Evolutionary conservation across 2,329 filamentous ascomycete genomes (phyloP).

Genomic region (Cladosporium oxysporum): DNA sequence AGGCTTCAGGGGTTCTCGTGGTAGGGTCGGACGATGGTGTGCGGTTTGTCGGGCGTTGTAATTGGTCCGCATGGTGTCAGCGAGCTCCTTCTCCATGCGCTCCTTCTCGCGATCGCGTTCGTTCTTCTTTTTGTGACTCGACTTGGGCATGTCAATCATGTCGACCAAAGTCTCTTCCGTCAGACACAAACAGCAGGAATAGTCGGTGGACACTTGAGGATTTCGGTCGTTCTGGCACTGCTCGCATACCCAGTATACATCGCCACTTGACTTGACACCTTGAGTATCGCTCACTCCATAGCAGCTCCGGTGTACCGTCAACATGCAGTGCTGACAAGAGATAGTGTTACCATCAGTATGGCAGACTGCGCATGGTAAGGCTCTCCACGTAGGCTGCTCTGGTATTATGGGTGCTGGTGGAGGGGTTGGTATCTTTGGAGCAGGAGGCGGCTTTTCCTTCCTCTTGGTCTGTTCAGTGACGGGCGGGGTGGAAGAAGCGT

Average conservation of each 20-base stretch:
- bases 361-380: constrained; percentile 85
- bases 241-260: constrained; percentile 87
- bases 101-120: constrained; percentile 92
- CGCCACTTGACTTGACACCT: constrained; percentile 53
- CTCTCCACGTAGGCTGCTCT: constrained; percentile 74
- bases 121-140: constrained; percentile 81
- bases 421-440: constrained; percentile 55
- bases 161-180: constrained; percentile 79
- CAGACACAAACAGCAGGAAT: constrained; percentile 90
- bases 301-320: constrained; percentile 89
- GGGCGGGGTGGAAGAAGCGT: constrained; percentile 17
- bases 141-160: constrained; percentile 78
- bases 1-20: constrained; percentile 87
- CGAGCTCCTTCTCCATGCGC: constrained; percentile 78
- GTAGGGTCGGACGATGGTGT: constrained; percentile 77
- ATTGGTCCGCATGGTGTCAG: constrained; percentile 74
- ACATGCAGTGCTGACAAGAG: constrained; percentile 82
- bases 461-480: constrained; percentile 59
- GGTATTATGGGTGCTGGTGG: constrained; percentile 67
- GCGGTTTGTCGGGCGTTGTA: constrained; percentile 83
- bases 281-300: constrained; percentile 76
- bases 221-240: constrained; percentile 94
- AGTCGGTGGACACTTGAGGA: constrained; percentile 87
- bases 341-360: constrained; percentile 69
- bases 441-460: constrained; percentile 50